Evolutionary conservation across 495 filamentous ascomycete species (phyloP), one percentile per base, ranked within the genome.

Genomic region (Neurospora cerealis): DNA sequence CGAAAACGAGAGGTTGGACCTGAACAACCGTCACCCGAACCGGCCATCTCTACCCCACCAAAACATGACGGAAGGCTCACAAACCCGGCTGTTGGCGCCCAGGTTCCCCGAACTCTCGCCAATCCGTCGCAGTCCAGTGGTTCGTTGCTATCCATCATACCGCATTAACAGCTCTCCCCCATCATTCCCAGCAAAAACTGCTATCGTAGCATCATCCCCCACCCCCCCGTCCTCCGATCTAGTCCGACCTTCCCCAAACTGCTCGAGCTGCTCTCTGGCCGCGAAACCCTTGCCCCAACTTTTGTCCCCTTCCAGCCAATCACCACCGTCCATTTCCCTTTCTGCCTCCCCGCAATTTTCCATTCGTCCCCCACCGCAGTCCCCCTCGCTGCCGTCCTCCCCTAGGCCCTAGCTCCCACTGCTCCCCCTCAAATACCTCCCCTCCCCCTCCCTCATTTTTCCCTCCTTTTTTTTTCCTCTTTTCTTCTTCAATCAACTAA

Each of bases 401-500:
- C 1, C 6, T 8, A 6, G n/a, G n/a, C n/a, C n/a, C n/a, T n/a
- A n/a, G n/a, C n/a, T n/a, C n/a, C n/a, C n/a, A n/a, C n/a, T n/a
- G n/a, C n/a, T n/a, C n/a, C n/a, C n/a, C n/a, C n/a, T n/a, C n/a
- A n/a, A n/a, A n/a, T n/a, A n/a, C n/a, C n/a, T n/a, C n/a, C n/a
- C n/a, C n/a, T n/a, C n/a, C n/a, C n/a, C n/a, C n/a, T n/a, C n/a
- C n/a, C 38, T 69, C 62, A 10, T 38, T 10, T 38, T 38, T 6
- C 70, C 28, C 69, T 72, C 75, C 36, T 72, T 70, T 60, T 72
- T 80, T 74, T 69, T 72, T 72, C 73, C 73, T 69, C 38, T 77
- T 74, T 81, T 78, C 72, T 78, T 82, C 80, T 77, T 77, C 83
- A 85, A 78, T 85, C 86, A 89, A 89, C 87, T 88, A 89, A 78